Evolutionary conservation across 2,329 filamentous ascomycete genomes (phyloP).

Genomic region (Hymenoscyphus fructigenus): DNA sequence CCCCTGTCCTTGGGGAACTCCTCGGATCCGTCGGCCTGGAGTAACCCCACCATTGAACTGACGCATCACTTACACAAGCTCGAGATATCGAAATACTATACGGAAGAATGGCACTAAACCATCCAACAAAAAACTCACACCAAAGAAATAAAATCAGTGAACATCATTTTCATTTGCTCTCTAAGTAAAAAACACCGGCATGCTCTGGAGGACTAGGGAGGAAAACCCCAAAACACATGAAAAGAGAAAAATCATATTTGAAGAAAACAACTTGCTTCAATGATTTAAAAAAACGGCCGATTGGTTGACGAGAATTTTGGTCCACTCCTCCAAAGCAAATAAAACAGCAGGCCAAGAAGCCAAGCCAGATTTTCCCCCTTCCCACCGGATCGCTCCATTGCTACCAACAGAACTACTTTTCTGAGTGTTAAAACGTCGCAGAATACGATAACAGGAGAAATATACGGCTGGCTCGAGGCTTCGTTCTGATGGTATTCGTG

Average conservation of each 20-base stretch:
- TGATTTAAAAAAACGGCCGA: constrained; percentile 29
- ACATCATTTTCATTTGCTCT: constrained; percentile 26
- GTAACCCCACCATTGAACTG: background rate
- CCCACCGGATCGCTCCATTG: constrained; percentile 35
- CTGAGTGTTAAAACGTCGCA: constrained; percentile 35
- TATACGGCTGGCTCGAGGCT: constrained; percentile 32
- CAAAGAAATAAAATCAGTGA: constrained; percentile 6
- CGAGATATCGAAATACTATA: background rate
- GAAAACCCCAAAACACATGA: constrained; percentile 22
- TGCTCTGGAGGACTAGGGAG: constrained; percentile 24
- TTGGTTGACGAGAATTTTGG: constrained; percentile 34
- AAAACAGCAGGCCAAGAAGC: constrained; percentile 33
- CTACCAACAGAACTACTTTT: constrained; percentile 37
- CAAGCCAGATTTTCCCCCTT: constrained; percentile 30
- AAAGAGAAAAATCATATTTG: constrained; percentile 21
- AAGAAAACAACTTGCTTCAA: constrained; percentile 30
- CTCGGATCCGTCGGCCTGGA: background rate
- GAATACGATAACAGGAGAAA: constrained; percentile 30
- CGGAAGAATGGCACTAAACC: background rate
- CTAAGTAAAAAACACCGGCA: constrained; percentile 25
- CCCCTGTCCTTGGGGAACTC: background rate
- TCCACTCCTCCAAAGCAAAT: constrained; percentile 32
- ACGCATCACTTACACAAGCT: background rate
- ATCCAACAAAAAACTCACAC: background rate
- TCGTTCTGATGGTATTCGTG: constrained; percentile 37